Evolutionary conservation across 371 early-diverging fungal genomes (phyloP).

Genomic region (Lichtheimia ornata): DNA sequence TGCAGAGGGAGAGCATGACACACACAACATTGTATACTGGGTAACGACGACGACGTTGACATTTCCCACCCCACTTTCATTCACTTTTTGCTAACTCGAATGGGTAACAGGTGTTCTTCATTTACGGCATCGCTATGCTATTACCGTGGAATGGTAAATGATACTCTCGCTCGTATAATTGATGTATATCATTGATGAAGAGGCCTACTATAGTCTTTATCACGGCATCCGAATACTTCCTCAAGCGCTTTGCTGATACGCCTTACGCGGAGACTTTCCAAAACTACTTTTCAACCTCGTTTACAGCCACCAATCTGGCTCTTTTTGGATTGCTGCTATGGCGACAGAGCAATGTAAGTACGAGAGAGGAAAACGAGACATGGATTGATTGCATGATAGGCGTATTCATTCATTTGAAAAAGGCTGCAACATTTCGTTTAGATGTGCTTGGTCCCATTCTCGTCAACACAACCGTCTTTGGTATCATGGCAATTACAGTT

Average conservation of each 20-base stretch:
- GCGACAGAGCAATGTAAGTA: conserved; percentile 61
- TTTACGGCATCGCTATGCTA: conserved; percentile 75
- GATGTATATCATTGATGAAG: background rate
- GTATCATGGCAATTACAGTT: conserved; percentile 33
- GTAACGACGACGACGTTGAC: background rate
- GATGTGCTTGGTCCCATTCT: conserved; percentile 31
- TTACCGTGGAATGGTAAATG: conserved; percentile 82
- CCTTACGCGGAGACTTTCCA: conserved; percentile 67
- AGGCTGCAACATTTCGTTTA: conserved; percentile 22
- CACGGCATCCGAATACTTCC: conserved; percentile 76
- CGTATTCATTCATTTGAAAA: background rate
- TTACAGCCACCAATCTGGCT: conserved; percentile 61
- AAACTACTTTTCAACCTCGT: conserved; percentile 75
- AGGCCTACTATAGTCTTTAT: conserved; percentile 60
- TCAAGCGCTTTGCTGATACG: conserved; percentile 59
- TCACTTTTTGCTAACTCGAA: background rate
- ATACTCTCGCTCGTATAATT: background rate
- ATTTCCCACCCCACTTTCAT: background rate
- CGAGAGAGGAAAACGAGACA: background rate
- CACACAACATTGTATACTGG: conserved; percentile 28
- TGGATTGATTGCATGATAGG: background rate
- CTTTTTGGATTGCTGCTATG: conserved; percentile 58
- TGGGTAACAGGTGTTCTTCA: conserved; percentile 57
- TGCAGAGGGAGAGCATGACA: conserved; percentile 19
- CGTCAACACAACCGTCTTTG: conserved; percentile 39